A percentile compares a stretch with the other conserved stretches of the same genome.
These are phyloP conservation scores for Trichoderma sp. DNA, from an alignment of 2,329 filamentous ascomycete species.

Conservation along the genomic window DNA sequence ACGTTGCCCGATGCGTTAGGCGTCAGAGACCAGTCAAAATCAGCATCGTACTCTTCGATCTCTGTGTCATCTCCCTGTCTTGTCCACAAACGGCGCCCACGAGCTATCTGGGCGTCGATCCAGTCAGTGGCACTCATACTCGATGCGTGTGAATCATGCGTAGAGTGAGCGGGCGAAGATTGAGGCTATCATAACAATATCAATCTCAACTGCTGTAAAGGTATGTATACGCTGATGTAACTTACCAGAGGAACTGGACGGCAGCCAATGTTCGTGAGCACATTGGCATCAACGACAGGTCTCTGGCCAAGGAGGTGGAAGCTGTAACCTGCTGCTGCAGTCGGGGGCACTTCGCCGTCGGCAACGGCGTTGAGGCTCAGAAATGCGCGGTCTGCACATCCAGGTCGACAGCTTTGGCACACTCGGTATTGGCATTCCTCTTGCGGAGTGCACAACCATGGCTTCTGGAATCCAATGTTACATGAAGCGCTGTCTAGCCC, in stretches of 20 bases:
- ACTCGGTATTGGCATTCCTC: conserved; percentile 53
- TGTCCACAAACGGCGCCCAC: conserved; percentile 21
- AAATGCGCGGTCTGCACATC: conserved; percentile 45
- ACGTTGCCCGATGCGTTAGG: not conserved
- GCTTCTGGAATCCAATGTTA: conserved; percentile 31
- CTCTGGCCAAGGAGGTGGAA: conserved; percentile 48
- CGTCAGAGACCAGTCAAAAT: conserved; percentile 8
- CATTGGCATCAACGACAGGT: conserved; percentile 44
- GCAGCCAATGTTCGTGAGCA: conserved; percentile 45
- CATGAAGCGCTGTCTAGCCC: conserved; percentile 25
- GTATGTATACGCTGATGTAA: not conserved
- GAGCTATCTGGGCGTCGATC: conserved; percentile 33
- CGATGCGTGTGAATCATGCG: conserved; percentile 23
- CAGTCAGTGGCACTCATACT: conserved; percentile 30
- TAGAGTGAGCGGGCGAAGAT: conserved; percentile 10
- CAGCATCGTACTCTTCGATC: conserved; percentile 20
- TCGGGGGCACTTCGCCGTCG: conserved; percentile 52
- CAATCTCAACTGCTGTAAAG: not conserved
- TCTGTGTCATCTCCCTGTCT: conserved; percentile 4
- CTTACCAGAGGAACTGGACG: conserved; percentile 41
- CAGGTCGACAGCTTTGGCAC: conserved; percentile 52
- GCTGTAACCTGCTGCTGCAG: conserved; percentile 53
- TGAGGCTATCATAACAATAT: not conserved
- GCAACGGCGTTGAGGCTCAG: conserved; percentile 53
- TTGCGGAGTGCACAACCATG: conserved; percentile 41